Conservation (phyloP, 2,329 filamentous ascomycete species). For the Colletotrichum tropicale region DNA sequence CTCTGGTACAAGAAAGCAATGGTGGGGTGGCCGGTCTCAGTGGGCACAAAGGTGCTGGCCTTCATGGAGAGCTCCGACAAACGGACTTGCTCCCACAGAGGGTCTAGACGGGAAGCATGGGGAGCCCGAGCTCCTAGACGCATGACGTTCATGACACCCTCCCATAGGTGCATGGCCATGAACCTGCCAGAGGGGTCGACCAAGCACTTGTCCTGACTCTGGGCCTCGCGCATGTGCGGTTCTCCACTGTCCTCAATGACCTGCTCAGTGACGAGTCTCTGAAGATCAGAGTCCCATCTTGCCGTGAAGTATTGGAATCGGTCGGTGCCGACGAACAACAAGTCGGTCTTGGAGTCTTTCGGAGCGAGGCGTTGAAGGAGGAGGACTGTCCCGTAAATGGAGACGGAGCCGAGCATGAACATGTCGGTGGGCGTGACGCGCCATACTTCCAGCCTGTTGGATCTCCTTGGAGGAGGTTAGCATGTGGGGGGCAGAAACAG, state of each 20-base stretch:
- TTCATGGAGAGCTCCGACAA: conserved; percentile 66
- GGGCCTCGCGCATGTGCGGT: conserved; percentile 73
- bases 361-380: conserved; percentile 84
- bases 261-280: conserved; percentile 55
- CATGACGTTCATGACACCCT: conserved; percentile 62
- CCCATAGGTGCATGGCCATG: conserved; percentile 64
- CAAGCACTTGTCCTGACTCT: conserved; percentile 81
- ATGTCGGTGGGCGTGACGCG: conserved; percentile 69
- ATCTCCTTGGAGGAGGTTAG: conserved; percentile 63
- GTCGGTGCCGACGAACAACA: conserved; percentile 92
- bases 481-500: conserved; percentile 3
- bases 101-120: conserved; percentile 45
- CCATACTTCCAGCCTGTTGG: conserved; percentile 88
- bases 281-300: conserved; percentile 72
- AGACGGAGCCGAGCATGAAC: conserved; percentile 67
- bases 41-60: conserved; percentile 60
- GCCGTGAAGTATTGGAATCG: conserved; percentile 90
- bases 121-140: conserved; percentile 53
- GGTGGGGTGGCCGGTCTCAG: conserved; percentile 61
- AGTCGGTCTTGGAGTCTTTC: conserved; percentile 74
- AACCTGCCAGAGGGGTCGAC: conserved; percentile 78
- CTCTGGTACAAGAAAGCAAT: conserved; percentile 65
- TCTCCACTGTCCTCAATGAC: conserved; percentile 59
- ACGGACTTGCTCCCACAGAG: conserved; percentile 57
- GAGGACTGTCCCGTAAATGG: conserved; percentile 84